These are phyloP conservation scores for Alternaria panax DNA, from an alignment of 2,329 filamentous ascomycete species.

Conservation along the genomic window DNA sequence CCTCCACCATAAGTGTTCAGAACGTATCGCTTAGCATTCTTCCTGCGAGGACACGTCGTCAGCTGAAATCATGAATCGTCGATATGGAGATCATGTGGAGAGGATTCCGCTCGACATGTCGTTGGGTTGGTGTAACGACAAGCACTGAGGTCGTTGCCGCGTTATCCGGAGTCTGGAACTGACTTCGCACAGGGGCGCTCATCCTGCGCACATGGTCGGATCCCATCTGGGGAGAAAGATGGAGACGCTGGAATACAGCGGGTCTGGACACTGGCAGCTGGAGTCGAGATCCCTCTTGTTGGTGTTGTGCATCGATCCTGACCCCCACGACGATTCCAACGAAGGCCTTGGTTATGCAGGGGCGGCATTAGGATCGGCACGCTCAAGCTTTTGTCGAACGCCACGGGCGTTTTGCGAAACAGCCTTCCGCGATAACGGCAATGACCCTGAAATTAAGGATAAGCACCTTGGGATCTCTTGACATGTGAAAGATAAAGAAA, in stretches of 20 bases:
- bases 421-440: conserved; percentile 18
- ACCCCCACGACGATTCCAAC: conserved; percentile 20
- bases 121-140: not conserved
- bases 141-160: not conserved
- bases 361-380: conserved; percentile 23
- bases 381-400: conserved; percentile 16
- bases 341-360: conserved; percentile 18
- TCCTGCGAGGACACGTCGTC: conserved; percentile 19
- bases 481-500: not conserved
- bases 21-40: conserved; percentile 13
- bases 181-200: conserved; percentile 5
- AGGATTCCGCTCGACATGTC: conserved; percentile 1
- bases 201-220: conserved; percentile 10
- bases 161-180: conserved; percentile 1
- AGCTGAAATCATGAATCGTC: not conserved
- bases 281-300: conserved; percentile 7
- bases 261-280: conserved; percentile 14
- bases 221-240: conserved; percentile 17
- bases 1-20: conserved; percentile 5
- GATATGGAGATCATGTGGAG: conserved; percentile 8
- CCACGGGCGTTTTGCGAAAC: conserved; percentile 16
- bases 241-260: conserved; percentile 16
- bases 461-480: not conserved
- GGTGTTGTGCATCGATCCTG: conserved; percentile 8
- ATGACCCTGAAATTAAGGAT: conserved; percentile 15